Evolutionary conservation across 2,329 filamentous ascomycete genomes (phyloP).

Genomic region (Dactylellina sp.): DNA sequence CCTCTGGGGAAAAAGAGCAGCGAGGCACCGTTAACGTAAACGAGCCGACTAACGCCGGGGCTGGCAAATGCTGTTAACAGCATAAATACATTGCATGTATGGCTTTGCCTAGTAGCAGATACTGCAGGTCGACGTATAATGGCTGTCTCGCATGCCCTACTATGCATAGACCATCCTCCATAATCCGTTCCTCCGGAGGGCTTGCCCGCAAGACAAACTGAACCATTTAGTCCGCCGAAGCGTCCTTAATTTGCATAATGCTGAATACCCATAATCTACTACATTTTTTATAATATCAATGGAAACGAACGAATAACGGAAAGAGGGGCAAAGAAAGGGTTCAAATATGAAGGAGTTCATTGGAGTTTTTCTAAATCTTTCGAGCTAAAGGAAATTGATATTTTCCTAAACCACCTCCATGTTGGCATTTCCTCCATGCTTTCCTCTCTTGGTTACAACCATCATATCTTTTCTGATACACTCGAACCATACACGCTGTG

Average conservation of each 20-base stretch:
- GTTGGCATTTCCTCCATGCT: slow-evolving; percentile 33
- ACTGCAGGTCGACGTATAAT: slow-evolving; percentile 39
- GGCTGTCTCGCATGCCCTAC: slow-evolving; percentile 31
- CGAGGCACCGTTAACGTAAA: slow-evolving; percentile 51
- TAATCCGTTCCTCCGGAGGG: slow-evolving; percentile 27
- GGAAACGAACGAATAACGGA: slow-evolving; percentile 32
- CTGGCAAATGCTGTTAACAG: slow-evolving; percentile 51
- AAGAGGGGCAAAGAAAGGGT: slow-evolving; percentile 31
- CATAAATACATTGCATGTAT: slow-evolving; percentile 33
- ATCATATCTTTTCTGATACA: slow-evolving; percentile 41
- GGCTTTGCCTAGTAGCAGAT: slow-evolving; percentile 38
- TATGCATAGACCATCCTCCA: slow-evolving; percentile 50
- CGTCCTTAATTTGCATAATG: slow-evolving; percentile 55
- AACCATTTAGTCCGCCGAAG: slow-evolving; percentile 40
- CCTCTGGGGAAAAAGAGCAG: slow-evolving; percentile 45
- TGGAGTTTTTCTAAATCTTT: slow-evolving; percentile 56
- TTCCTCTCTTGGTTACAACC: slow-evolving; percentile 36
- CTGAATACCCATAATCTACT: slow-evolving; percentile 57
- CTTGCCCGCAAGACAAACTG: slow-evolving; percentile 39
- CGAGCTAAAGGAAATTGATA: slow-evolving; percentile 48
- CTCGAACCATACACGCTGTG: slow-evolving; percentile 43
- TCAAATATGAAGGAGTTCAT: slow-evolving; percentile 56
- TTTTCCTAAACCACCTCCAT: slow-evolving; percentile 41
- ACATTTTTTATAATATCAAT: slow-evolving; percentile 50
- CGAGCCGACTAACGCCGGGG: slow-evolving; percentile 29